A percentile compares a stretch with the other conserved stretches of the same genome.
Conservation (phyloP, 2,329 filamentous ascomycete genomes). For the Xylariaceae sp. region DNA sequence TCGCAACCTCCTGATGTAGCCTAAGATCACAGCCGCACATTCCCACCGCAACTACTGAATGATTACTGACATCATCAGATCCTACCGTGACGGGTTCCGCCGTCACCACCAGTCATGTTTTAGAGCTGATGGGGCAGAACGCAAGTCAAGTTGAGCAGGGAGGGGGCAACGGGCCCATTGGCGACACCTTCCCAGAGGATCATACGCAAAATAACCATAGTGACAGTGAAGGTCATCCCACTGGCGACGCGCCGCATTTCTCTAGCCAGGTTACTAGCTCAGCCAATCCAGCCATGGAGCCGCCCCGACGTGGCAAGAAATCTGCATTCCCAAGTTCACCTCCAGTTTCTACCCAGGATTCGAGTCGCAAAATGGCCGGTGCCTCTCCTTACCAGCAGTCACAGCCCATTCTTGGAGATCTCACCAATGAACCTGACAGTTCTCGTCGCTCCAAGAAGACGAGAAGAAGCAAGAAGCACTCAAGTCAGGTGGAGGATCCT, state of each 20-base stretch:
- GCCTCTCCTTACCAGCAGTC: constrained; percentile 1
- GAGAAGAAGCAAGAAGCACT: constrained; percentile 35
- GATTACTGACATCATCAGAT: neutral
- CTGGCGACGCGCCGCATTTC: constrained; percentile 8
- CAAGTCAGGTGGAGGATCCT: constrained; percentile 6
- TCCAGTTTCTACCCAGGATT: neutral
- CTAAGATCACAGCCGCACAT: neutral
- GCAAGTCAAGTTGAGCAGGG: constrained; percentile 10
- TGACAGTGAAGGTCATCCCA: neutral
- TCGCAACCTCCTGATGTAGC: neutral
- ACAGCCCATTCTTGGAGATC: neutral
- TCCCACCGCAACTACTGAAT: neutral
- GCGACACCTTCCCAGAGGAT: neutral
- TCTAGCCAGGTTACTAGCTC: constrained; percentile 15
- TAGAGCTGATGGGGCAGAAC: constrained; percentile 13
- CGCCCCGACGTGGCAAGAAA: neutral
- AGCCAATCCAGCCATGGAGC: neutral
- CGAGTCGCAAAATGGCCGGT: constrained; percentile 7
- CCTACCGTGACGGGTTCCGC: constrained; percentile 1
- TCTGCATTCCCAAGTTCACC: constrained; percentile 7
- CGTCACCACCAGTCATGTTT: constrained; percentile 14
- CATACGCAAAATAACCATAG: neutral
- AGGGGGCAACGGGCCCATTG: neutral
- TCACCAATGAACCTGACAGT: neutral
- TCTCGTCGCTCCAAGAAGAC: constrained; percentile 22